Conservation (phyloP, 305 asterid genomes). For the Rubia peregrina region DNA sequence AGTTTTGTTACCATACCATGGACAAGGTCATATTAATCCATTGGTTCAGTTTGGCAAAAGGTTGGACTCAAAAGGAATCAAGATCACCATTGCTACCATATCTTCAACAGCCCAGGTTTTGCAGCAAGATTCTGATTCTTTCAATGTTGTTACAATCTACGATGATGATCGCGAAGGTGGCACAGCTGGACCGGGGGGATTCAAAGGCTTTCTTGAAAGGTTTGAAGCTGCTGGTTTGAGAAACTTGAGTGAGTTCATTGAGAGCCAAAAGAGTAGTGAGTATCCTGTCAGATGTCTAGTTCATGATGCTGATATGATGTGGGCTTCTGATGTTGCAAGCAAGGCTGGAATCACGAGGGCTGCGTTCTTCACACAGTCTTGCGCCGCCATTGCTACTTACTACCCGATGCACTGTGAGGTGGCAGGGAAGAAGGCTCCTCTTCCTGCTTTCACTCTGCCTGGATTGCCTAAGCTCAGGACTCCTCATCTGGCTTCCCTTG, state of each 20-base stretch:
- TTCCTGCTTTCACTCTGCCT: constrained; percentile 29
- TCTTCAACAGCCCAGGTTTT: constrained; percentile 33
- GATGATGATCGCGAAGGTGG: constrained; percentile 42
- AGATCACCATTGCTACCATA: constrained; percentile 39
- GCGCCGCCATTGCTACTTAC: constrained; percentile 44
- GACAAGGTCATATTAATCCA: constrained; percentile 57
- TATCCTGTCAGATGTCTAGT: constrained; percentile 42
- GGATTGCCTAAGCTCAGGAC: constrained; percentile 34
- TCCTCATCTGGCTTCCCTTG: constrained; percentile 46
- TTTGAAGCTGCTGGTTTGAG: constrained; percentile 38
- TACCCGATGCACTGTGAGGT: constrained; percentile 48
- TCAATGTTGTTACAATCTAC: constrained; percentile 33
- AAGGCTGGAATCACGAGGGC: constrained; percentile 31
- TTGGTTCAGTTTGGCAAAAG: constrained; percentile 50
- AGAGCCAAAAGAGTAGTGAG: constrained; percentile 23
- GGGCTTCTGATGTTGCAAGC: constrained; percentile 39
- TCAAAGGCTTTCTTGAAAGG: constrained; percentile 44
- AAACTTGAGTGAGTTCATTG: constrained; percentile 32
- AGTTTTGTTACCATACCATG: constrained; percentile 43
- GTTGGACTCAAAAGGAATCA: constrained; percentile 42
- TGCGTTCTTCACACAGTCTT: constrained; percentile 53
- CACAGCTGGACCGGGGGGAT: constrained; percentile 43
- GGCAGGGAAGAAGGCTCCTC: constrained; percentile 22
- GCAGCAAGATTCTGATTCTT: constrained; percentile 21
- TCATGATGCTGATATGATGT: constrained; percentile 47